Conservation (phyloP, 2,329 filamentous ascomycete species). For the Zymoseptoria pseudotritici region DNA sequence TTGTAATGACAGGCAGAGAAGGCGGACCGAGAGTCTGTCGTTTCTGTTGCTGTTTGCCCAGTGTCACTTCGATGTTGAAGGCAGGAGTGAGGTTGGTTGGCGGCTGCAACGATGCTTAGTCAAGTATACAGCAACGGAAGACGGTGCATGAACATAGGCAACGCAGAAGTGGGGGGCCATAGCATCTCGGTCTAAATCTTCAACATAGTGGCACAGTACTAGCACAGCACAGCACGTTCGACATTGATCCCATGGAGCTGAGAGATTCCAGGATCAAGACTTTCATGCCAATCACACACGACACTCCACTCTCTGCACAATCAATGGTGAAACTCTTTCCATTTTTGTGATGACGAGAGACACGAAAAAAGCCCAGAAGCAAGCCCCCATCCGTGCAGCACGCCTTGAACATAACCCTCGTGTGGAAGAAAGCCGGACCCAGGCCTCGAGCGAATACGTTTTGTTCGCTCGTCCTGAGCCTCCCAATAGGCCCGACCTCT, state of each 20-base stretch:
- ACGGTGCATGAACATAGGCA: background rate
- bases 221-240: too few species aligned
- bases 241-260: too few species aligned
- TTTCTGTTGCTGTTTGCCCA: background rate
- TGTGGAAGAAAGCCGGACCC: constrained; percentile 16
- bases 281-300: too few species aligned
- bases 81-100: background rate
- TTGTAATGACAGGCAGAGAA: too few species aligned
- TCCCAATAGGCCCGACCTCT: background rate
- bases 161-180: background rate
- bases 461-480: constrained; percentile 18
- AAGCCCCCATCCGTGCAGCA: constrained; percentile 13
- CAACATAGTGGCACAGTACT: too few species aligned
- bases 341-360: constrained; percentile 5
- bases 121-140: background rate
- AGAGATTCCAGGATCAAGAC: too few species aligned
- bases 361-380: constrained; percentile 16
- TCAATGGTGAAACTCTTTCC: background rate
- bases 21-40: too few species aligned
- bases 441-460: constrained; percentile 15
- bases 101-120: background rate
- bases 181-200: too few species aligned
- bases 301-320: background rate
- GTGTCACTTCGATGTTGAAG: background rate
- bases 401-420: constrained; percentile 19